Base-by-base conservation (phyloP, 129 eudicot genomes). In the Lactuca saligna region DNA sequence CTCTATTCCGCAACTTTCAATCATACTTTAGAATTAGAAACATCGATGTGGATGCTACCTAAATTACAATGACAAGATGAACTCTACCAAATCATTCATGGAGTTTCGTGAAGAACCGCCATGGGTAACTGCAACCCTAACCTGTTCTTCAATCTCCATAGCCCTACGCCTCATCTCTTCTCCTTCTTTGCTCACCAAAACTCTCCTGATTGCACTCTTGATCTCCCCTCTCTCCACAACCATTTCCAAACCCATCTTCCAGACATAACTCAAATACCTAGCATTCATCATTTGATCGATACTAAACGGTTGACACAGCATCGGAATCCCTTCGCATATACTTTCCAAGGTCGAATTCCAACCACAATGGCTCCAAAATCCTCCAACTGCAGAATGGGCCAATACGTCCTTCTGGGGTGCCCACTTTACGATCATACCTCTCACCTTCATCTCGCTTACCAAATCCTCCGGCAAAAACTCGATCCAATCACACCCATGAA, bases 301-400 rank as follows among this genome's bases (percentile, higher is more conserved):
- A 6, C 49, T 39, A 7, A n/a, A 63, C 1, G 82, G 84, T 31
- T 72, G 41, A 67, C 88, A 83, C 49, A 83, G n/a, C 78, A 76
- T 62, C 4, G 88, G 85, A 37, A 83, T 78, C 31, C 84, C 84
- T 68, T 68, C 80, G 0, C 60, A 63, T 4, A 80, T 16, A 51
- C 81, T 79, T 41, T 83, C 82, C 56, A 83, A 37, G 7, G 82
- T 75, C 44, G 87, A 83, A n/a, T 83, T 83, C 85, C 82, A 83
- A 17, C 88, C 88, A 65, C 85, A 72, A 54, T 83, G 88, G 62
- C 82, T 83, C 85, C 76, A 77, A 65, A 80, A 83, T 9, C 82
- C 78, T 32, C 82, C 88, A 56, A 80, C 73, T 0, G 82, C 71
- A 9, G 34, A 50, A 73, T 80, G 85, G 8, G 88, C 82, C 63